Evolutionary conservation across 2,329 filamentous ascomycete species (phyloP).

Genomic region (Calcarisporium arbuscula): DNA sequence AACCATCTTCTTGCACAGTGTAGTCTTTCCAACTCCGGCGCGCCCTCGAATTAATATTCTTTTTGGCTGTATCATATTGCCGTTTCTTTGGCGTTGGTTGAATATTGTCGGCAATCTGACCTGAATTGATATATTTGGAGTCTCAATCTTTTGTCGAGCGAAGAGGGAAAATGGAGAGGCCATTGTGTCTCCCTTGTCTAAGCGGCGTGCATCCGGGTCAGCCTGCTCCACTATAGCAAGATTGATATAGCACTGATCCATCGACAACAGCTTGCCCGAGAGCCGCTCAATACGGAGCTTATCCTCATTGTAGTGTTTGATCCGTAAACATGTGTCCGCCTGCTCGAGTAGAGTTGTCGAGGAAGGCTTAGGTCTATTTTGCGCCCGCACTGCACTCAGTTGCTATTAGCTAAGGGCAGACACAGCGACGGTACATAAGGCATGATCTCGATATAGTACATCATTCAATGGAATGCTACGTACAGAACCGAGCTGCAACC

Average conservation of each 20-base stretch:
- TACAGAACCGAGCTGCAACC: no score
- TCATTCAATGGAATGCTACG: no score
- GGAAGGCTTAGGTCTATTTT: no score
- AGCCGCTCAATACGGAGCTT: constrained; percentile 26
- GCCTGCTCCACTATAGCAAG: constrained; percentile 25
- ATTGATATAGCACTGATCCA: constrained; percentile 33
- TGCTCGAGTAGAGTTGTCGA: constrained; percentile 8
- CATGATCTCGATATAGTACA: no score
- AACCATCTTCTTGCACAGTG: constrained; percentile 4
- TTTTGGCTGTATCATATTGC: constrained; percentile 10
- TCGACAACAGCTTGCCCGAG: constrained; percentile 22
- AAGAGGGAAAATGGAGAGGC: no score
- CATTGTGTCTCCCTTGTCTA: no score
- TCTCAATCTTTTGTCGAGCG: constrained; percentile 20
- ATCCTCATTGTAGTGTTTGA: constrained; percentile 14
- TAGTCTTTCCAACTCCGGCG: constrained; percentile 3
- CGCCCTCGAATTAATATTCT: constrained; percentile 1
- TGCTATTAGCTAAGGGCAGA: no score
- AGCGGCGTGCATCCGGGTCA: no score
- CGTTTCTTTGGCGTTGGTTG: constrained; percentile 14
- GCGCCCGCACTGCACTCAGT: no score
- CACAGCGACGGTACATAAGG: no score
- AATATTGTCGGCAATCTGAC: constrained; percentile 21
- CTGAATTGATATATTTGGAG: constrained; percentile 13
- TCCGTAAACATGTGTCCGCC: constrained; percentile 13